Percentiles rank a stretch among this genome's conserved stretches.
Conservation (phyloP, 768 basidiomycete species). For the Termitomyces sp. region DNA sequence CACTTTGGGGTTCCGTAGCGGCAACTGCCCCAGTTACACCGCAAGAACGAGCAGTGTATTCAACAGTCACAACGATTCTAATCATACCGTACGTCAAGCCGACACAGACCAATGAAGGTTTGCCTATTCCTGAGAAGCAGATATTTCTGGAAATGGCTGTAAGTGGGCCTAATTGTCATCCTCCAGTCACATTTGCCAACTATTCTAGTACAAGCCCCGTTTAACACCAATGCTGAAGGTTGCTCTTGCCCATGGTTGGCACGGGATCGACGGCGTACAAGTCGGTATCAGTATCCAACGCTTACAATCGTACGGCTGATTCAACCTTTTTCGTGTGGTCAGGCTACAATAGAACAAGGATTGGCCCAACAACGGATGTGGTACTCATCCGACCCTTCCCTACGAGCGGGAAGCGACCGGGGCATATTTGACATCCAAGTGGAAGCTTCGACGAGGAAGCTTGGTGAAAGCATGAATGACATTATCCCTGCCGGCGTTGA, state of each 20-base stretch:
- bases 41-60: constrained; percentile 28
- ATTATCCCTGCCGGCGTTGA: constrained; percentile 10
- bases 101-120: constrained; percentile 3
- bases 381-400: constrained; percentile 13
- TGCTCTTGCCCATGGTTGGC: constrained; percentile 28
- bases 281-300: constrained; percentile 1
- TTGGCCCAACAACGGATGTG: constrained; percentile 36
- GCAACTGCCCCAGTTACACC: constrained; percentile 23
- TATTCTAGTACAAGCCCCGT: constrained; percentile 24
- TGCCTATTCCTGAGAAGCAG: constrained; percentile 23
- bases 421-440: constrained; percentile 9
- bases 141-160: constrained; percentile 32
- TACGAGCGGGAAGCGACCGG: constrained; percentile 13
- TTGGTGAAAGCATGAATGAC: constrained; percentile 16
- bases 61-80: constrained; percentile 24
- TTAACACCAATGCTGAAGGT: constrained; percentile 27
- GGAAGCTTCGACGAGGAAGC: constrained; percentile 9
- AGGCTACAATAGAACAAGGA: constrained; percentile 34
- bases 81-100: constrained; percentile 24
- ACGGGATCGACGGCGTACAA: constrained; percentile 26
- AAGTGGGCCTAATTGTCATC: background rate
- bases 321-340: background rate
- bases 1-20: constrained; percentile 1
- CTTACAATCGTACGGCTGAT: background rate
- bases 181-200: background rate